Percentiles rank a stretch among this genome's conserved stretches.
phyloP scores from a whole-genome alignment of 2,329 filamentous ascomycete genomes.

The Colletotrichum spinosum region DNA sequence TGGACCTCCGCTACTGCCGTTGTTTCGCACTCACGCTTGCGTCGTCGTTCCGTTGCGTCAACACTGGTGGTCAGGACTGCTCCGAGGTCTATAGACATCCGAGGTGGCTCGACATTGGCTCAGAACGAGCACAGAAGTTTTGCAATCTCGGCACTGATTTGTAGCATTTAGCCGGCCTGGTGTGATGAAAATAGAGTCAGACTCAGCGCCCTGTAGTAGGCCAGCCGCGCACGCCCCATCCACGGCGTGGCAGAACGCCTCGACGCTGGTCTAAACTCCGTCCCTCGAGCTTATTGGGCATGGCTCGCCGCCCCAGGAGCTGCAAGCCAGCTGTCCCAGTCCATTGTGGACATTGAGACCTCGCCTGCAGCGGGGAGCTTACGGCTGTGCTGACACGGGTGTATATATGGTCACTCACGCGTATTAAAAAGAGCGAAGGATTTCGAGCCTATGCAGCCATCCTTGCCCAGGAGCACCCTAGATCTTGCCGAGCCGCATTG shows the following conservation, averaged over 20 bases:
- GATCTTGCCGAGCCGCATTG: slow-evolving; percentile 16
- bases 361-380: slow-evolving; percentile 7
- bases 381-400: neutral
- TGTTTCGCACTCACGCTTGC: neutral
- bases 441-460: slow-evolving; percentile 4
- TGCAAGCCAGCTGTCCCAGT: neutral
- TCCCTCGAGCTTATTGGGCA: slow-evolving; percentile 6
- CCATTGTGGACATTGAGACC: neutral
- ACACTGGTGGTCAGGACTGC: no score
- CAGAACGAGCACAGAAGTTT: neutral
- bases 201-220: neutral
- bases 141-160: neutral
- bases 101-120: neutral
- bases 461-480: neutral
- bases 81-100: neutral
- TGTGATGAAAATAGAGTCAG: slow-evolving; percentile 4
- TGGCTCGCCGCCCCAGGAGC: slow-evolving; percentile 1
- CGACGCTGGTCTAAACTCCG: slow-evolving; percentile 4
- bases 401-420: no score
- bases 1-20: neutral
- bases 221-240: neutral
- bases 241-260: slow-evolving; percentile 7
- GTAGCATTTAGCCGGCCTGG: neutral
- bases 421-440: neutral
- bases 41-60: neutral